phyloP scores from a whole-genome alignment of 495 filamentous ascomycete genomes.

The Penicillium mononematosum region DNA sequence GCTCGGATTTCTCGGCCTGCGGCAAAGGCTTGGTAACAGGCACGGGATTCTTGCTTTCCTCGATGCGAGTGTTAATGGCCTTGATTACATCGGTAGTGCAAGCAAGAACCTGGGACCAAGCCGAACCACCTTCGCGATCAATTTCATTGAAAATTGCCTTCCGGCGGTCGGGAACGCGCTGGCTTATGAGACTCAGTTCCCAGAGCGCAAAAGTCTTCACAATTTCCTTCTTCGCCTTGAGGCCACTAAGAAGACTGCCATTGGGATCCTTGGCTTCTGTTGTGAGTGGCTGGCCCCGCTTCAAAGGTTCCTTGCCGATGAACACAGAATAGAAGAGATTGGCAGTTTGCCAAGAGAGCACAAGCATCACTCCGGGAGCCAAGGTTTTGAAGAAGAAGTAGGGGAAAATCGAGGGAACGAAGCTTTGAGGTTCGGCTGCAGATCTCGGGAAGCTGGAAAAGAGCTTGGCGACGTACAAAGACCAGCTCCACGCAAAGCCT shows the following conservation, averaged over 20 bases:
- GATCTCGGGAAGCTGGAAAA: constrained; percentile 73
- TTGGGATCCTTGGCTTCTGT: constrained; percentile 85
- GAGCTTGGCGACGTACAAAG: constrained; percentile 64
- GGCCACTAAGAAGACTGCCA: constrained; percentile 78
- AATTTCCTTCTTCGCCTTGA: constrained; percentile 62
- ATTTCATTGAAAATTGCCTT: constrained; percentile 86
- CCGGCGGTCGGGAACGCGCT: constrained; percentile 67
- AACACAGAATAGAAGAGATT: constrained; percentile 76
- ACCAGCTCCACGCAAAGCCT: constrained; percentile 61
- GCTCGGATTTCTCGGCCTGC: constrained; percentile 31
- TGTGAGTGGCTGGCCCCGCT: constrained; percentile 79
- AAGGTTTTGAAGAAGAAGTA: constrained; percentile 59
- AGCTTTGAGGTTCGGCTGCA: constrained; percentile 54
- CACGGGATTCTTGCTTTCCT: constrained; percentile 53
- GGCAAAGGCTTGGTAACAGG: constrained; percentile 27
- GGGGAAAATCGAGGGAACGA: constrained; percentile 56
- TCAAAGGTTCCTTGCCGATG: constrained; percentile 76
- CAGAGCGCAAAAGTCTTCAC: constrained; percentile 80
- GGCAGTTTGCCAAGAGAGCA: constrained; percentile 68
- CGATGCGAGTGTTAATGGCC: constrained; percentile 62
- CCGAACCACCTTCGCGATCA: constrained; percentile 72
- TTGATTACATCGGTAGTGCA: constrained; percentile 66
- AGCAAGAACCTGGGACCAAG: constrained; percentile 75
- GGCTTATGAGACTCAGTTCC: constrained; percentile 79
- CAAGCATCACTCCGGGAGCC: constrained; percentile 62